A percentile compares a stretch with the other conserved stretches of the same genome.
Evolutionary conservation across 1,284 basidiomycete species (phyloP).

Genomic region (Cutaneotrichosporon spelunceum): DNA sequence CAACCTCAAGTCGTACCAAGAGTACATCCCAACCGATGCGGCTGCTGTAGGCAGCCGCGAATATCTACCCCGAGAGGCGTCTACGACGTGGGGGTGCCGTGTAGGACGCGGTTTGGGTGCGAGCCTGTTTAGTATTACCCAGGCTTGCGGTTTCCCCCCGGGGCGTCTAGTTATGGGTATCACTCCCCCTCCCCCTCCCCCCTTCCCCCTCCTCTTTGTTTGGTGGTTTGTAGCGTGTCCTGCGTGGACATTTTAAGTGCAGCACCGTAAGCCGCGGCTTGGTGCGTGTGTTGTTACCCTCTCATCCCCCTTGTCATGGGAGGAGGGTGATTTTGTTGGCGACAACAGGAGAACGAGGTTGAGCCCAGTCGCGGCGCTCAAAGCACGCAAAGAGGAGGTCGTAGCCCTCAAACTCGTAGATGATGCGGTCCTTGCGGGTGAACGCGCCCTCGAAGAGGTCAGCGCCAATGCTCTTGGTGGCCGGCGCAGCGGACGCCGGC

Average conservation of each 20-base stretch:
- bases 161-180: slow-evolving; percentile 12
- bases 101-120: slow-evolving; percentile 11
- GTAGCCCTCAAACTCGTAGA: slow-evolving; percentile 96
- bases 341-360: slow-evolving; percentile 20
- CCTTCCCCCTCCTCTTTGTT: not conserved
- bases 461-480: slow-evolving; percentile 39
- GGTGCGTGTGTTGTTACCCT: not conserved
- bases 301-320: slow-evolving; percentile 6
- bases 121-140: slow-evolving; percentile 1
- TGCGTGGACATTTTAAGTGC: not conserved
- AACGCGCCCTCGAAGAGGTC: slow-evolving; percentile 49
- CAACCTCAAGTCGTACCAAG: slow-evolving; percentile 1
- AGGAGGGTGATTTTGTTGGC: slow-evolving; percentile 5
- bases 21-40: slow-evolving; percentile 11
- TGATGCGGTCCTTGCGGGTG: slow-evolving; percentile 86
- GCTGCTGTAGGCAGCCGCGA: not conserved
- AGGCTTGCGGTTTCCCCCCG: slow-evolving; percentile 6
- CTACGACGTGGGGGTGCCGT: slow-evolving; percentile 12
- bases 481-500: slow-evolving; percentile 38
- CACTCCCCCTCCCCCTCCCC: slow-evolving; percentile 3
- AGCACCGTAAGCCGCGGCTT: not conserved
- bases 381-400: slow-evolving; percentile 91
- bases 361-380: slow-evolving; percentile 56
- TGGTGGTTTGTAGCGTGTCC: not conserved
- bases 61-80: slow-evolving; percentile 10